Conservation (phyloP, 108 stramenopile genomes). For the Cyclotella atomus region DNA sequence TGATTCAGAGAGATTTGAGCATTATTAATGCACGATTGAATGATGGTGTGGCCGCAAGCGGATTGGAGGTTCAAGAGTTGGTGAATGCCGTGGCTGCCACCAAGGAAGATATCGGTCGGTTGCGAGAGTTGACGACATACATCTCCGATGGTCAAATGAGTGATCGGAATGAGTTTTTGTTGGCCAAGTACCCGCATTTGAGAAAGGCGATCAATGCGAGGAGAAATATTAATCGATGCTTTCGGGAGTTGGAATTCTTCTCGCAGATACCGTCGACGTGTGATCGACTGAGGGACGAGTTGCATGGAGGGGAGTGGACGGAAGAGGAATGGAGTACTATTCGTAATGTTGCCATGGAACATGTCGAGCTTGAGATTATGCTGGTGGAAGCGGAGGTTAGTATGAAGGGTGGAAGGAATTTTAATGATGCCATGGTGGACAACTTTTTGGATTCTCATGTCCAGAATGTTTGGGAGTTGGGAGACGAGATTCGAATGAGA, state of each 20-base stretch:
- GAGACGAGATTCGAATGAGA: conserved; percentile 87
- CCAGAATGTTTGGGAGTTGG: conserved; percentile 93
- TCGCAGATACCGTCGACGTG: conserved; percentile 84
- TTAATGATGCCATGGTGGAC: conserved; percentile 78
- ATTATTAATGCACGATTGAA: conserved; percentile 86
- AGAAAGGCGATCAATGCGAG: conserved; percentile 83
- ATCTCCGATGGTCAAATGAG: conserved; percentile 61
- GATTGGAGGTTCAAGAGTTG: conserved; percentile 86
- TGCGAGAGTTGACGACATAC: conserved; percentile 87
- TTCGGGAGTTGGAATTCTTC: conserved; percentile 89
- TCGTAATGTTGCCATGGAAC: conserved; percentile 80
- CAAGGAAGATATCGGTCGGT: conserved; percentile 79
- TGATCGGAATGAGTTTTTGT: conserved; percentile 57
- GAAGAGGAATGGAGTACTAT: conserved; percentile 84
- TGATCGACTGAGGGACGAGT: conserved; percentile 83
- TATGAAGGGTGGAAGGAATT: conserved; percentile 65
- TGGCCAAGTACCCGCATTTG: conserved; percentile 79
- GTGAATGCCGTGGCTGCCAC: conserved; percentile 85
- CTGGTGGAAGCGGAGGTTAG: conserved; percentile 87
- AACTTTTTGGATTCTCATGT: conserved; percentile 83
- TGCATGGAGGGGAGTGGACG: conserved; percentile 85
- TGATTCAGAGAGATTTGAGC: conserved; percentile 70
- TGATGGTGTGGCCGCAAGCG: conserved; percentile 88
- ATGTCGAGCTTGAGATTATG: conserved; percentile 88
- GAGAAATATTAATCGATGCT: conserved; percentile 80